Evolutionary conservation across 106 monocot genomes (phyloP).

Genomic region (Narthecium ossifragum): DNA sequence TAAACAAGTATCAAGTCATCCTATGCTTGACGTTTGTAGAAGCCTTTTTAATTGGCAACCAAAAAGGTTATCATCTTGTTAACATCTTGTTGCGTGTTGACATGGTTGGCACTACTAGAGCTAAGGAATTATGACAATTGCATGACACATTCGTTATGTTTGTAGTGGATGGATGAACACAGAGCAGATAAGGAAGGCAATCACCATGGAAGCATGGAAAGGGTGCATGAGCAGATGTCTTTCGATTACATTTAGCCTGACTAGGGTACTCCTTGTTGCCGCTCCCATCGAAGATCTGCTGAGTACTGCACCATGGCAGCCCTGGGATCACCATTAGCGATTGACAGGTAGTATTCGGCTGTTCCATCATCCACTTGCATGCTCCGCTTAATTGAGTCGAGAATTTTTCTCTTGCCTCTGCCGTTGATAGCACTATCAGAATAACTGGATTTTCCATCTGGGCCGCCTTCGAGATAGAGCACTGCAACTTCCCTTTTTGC

Average conservation of each 20-base stretch:
- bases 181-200: background rate
- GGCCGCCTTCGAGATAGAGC: constrained; percentile 58
- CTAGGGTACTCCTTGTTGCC: constrained; percentile 11
- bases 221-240: background rate
- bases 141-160: no score
- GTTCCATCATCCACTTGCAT: constrained; percentile 84
- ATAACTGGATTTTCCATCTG: constrained; percentile 11
- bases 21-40: no score
- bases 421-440: constrained; percentile 3
- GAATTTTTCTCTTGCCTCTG: constrained; percentile 38
- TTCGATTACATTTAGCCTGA: background rate
- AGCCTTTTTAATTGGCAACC: no score
- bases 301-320: constrained; percentile 61
- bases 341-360: constrained; percentile 79
- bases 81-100: no score
- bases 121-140: no score
- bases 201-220: background rate
- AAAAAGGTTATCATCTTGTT: no score
- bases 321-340: constrained; percentile 69
- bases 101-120: no score
- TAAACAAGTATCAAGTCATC: no score
- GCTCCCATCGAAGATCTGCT: constrained; percentile 85
- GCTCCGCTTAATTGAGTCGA: constrained; percentile 70
- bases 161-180: background rate
- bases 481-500: constrained; percentile 93